phyloP scores from a whole-genome alignment of 371 early-diverging fungal species.

The Rhizopus arrhizus region DNA sequence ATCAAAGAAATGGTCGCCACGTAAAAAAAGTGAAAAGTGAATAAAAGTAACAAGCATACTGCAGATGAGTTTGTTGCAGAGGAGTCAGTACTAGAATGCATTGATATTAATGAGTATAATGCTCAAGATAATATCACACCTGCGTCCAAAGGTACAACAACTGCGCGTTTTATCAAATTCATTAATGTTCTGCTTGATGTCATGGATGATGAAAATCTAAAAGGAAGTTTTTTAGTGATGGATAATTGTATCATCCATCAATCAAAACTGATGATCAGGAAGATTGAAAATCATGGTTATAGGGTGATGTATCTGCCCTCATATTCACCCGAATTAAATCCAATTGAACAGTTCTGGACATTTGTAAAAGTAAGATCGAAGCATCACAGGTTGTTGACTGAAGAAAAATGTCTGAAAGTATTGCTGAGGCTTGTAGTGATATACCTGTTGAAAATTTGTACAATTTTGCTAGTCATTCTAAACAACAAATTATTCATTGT shows the following conservation, averaged over 20 bases:
- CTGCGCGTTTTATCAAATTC: conserved; percentile 3
- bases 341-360: too few relatives aligned
- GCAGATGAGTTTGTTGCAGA: too few relatives aligned
- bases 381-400: too few relatives aligned
- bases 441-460: conserved; percentile 2
- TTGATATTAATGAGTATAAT: background rate
- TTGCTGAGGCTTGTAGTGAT: background rate
- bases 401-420: conserved; percentile 1
- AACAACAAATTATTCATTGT: background rate
- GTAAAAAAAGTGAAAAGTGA: background rate
- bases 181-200: conserved; percentile 1
- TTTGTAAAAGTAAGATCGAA: too few relatives aligned
- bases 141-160: conserved; percentile 4
- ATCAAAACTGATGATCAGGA: background rate
- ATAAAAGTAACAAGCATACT: background rate
- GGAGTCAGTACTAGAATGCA: background rate
- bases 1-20: background rate
- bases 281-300: background rate
- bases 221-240: background rate
- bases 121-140: background rate
- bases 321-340: too few relatives aligned
- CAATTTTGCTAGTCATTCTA: conserved; percentile 1
- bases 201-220: background rate
- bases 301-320: too few relatives aligned
- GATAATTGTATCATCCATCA: background rate